Percentiles rank a stretch among this genome's conserved stretches.
phyloP scores from a whole-genome alignment of 192 early-diverging fungal species.

The Piromyces sp. region DNA sequence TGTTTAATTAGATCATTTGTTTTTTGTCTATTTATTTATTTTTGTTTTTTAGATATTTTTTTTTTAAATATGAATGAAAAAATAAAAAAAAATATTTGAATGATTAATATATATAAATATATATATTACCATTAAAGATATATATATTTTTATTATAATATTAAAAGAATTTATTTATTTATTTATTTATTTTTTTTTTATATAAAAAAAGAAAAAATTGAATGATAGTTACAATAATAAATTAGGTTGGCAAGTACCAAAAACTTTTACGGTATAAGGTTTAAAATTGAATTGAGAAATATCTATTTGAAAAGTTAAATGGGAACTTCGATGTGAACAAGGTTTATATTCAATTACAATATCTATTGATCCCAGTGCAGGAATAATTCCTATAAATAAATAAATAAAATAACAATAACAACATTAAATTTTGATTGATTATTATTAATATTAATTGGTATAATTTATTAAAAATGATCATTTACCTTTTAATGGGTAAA shows the following conservation, averaged over 20 bases:
- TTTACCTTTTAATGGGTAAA: background rate
- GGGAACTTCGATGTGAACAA: background rate
- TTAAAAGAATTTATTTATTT: background rate
- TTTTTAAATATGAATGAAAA: too few relatives aligned
- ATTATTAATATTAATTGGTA: too few relatives aligned
- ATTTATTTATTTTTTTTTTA: too few relatives aligned
- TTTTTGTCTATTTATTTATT: background rate
- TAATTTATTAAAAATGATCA: too few relatives aligned
- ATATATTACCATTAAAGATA: too few relatives aligned
- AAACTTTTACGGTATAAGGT: background rate
- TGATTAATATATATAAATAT: too few relatives aligned
- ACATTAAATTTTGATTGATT: too few relatives aligned
- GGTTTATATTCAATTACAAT: background rate
- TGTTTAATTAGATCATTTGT: background rate
- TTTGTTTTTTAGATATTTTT: too few relatives aligned
- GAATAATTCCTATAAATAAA: background rate
- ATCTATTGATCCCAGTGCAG: background rate
- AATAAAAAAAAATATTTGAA: too few relatives aligned
- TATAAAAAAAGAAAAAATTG: too few relatives aligned
- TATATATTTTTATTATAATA: too few relatives aligned
- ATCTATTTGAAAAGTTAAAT: background rate
- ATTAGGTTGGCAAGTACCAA: background rate
- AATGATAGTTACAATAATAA: background rate
- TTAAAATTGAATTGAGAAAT: background rate
- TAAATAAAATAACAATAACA: too few relatives aligned